These are phyloP conservation scores for Eucalyptus cloeziana DNA, from an alignment of 345 rosid genomes.

Conservation along the genomic window DNA sequence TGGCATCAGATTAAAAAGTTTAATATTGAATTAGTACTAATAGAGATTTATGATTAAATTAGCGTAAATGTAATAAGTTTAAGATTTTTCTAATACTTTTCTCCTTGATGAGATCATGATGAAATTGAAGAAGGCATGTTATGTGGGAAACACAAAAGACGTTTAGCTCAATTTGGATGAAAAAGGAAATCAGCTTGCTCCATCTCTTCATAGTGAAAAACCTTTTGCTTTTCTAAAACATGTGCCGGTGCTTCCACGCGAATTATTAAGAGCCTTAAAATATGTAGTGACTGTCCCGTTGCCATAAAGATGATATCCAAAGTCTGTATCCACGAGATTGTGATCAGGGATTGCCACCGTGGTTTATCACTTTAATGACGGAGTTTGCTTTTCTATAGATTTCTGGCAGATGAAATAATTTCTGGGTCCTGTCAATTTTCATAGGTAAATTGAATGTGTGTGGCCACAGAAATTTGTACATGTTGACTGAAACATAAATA, in stretches of 20 bases:
- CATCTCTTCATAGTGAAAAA: constrained; percentile 1
- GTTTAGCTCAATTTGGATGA: constrained; percentile 33
- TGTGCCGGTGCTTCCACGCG: neutral
- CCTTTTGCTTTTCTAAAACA: constrained; percentile 4
- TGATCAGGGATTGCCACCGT: neutral
- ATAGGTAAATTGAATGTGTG: too few species aligned
- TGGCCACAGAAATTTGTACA: too few species aligned
- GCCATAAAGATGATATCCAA: neutral
- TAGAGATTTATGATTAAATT: too few species aligned
- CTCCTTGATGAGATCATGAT: constrained; percentile 24
- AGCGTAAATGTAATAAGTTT: too few species aligned
- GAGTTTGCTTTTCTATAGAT: neutral
- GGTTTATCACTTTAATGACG: neutral
- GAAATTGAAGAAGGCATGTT: constrained; percentile 26
- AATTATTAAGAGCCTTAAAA: constrained; percentile 1
- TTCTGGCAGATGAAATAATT: neutral
- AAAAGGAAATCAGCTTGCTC: constrained; percentile 4
- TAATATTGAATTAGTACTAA: too few species aligned
- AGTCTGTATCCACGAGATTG: neutral
- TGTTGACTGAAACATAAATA: too few species aligned
- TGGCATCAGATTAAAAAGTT: accelerated
- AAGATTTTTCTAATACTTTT: too few species aligned
- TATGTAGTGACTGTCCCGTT: neutral
- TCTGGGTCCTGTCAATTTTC: too few species aligned
- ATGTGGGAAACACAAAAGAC: constrained; percentile 25